These are phyloP conservation scores for Aspergillus tanneri DNA, from an alignment of 2,329 filamentous ascomycete species.

Conservation along the genomic window DNA sequence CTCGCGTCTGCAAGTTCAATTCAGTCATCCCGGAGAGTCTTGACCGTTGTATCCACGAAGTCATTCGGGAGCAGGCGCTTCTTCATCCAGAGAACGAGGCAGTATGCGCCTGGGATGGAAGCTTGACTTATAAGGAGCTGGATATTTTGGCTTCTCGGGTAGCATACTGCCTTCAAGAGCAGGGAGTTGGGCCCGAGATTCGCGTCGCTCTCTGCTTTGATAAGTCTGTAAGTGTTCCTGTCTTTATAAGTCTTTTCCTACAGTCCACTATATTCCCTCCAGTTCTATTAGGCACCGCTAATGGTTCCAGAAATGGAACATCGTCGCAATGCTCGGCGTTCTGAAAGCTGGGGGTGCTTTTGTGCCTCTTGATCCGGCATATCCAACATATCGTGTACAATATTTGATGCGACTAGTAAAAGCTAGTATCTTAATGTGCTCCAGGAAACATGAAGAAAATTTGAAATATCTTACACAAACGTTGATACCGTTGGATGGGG, in stretches of 20 bases:
- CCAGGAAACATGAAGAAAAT: conserved; percentile 23
- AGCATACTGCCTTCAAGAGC: conserved; percentile 38
- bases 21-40: conserved; percentile 43
- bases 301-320: conserved; percentile 40
- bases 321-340: conserved; percentile 42
- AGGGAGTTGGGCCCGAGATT: conserved; percentile 42
- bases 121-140: conserved; percentile 38
- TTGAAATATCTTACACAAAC: conserved; percentile 25
- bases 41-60: conserved; percentile 41
- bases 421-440: conserved; percentile 36
- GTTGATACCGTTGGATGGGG: conserved; percentile 31
- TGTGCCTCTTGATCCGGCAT: conserved; percentile 42
- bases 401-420: conserved; percentile 34
- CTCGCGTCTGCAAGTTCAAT: conserved; percentile 56
- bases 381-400: conserved; percentile 39
- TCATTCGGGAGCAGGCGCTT: conserved; percentile 41
- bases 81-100: conserved; percentile 32
- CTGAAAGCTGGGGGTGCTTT: conserved; percentile 46
- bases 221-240: conserved; percentile 37
- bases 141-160: conserved; percentile 39
- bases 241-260: neutral
- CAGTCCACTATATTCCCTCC: neutral
- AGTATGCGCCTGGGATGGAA: conserved; percentile 43
- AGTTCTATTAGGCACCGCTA: neutral
- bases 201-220: conserved; percentile 43